A percentile compares a stretch with the other conserved stretches of the same genome.
Conservation (phyloP, 495 filamentous ascomycete genomes). For the Filosporella fistucella region DNA sequence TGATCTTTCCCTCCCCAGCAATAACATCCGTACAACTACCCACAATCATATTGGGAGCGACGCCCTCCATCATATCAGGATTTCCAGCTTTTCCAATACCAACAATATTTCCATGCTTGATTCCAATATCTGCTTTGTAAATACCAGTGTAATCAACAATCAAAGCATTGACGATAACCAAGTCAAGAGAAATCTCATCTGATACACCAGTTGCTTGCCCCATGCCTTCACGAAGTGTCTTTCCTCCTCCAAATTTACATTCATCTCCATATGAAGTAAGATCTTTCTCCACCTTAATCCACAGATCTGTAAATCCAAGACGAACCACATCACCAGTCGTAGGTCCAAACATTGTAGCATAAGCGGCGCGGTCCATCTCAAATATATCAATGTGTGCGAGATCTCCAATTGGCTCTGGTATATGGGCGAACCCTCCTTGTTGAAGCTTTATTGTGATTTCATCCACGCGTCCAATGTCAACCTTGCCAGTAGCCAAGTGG, state of each 20-base stretch:
- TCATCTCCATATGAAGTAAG: constrained; percentile 84
- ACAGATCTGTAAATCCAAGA: constrained; percentile 81
- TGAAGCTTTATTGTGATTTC: constrained; percentile 64
- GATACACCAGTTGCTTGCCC: constrained; percentile 78
- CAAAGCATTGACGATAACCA: constrained; percentile 89
- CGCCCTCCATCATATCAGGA: constrained; percentile 92
- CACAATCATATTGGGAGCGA: constrained; percentile 73
- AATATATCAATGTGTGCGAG: constrained; percentile 48
- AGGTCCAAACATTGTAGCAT: constrained; percentile 87
- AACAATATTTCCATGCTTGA: constrained; percentile 82
- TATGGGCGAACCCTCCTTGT: constrained; percentile 72
- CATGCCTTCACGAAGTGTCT: constrained; percentile 94
- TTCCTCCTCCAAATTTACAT: constrained; percentile 93
- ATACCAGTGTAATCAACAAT: constrained; percentile 91
- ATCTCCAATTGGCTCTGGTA: constrained; percentile 58
- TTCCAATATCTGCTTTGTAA: constrained; percentile 95
- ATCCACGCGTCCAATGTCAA: constrained; percentile 56
- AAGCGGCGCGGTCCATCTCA: constrained; percentile 72
- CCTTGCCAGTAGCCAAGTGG: constrained; percentile 62
- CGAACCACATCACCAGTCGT: constrained; percentile 82
- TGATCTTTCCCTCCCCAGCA: constrained; percentile 86
- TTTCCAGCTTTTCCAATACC: constrained; percentile 97
- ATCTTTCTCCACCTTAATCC: constrained; percentile 91
- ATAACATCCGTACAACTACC: constrained; percentile 95
- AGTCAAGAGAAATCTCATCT: constrained; percentile 70